phyloP scores from a whole-genome alignment of 805 yeast species.

The Pichia kluyveri region DNA sequence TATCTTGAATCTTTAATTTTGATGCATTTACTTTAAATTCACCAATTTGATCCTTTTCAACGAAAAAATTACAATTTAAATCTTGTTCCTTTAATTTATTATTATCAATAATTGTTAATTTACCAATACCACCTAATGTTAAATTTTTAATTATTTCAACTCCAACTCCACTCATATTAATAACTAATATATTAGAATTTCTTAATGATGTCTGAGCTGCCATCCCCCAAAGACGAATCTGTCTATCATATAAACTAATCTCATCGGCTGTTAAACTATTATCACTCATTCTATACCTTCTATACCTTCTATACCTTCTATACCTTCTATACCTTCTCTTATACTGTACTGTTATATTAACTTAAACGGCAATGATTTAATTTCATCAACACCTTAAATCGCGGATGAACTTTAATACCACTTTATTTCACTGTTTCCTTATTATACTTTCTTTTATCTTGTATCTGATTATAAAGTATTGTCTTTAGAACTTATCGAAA shows the following conservation, averaged over 20 bases:
- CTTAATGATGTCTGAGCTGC: slow-evolving; percentile 79
- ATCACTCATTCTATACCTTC: neutral
- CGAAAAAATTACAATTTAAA: slow-evolving; percentile 66
- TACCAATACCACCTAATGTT: slow-evolving; percentile 81
- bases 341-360: too few species aligned
- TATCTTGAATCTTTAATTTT: slow-evolving; percentile 47
- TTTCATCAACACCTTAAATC: too few species aligned
- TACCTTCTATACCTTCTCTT: too few species aligned
- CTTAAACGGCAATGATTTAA: too few species aligned
- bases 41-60: slow-evolving; percentile 50
- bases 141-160: slow-evolving; percentile 78
- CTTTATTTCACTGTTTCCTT: too few species aligned
- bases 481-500: too few species aligned
- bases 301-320: too few species aligned
- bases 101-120: slow-evolving; percentile 60
- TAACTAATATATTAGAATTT: slow-evolving; percentile 57
- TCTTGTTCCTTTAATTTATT: slow-evolving; percentile 47
- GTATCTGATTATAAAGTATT: too few species aligned
- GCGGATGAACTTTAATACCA: too few species aligned
- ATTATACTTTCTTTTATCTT: too few species aligned
- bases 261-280: slow-evolving; percentile 42
- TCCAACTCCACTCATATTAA: slow-evolving; percentile 71
- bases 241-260: slow-evolving; percentile 87
- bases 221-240: slow-evolving; percentile 92
- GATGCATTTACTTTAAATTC: slow-evolving; percentile 45